A percentile compares a stretch with the other conserved stretches of the same genome.
Conservation (phyloP, 805 yeast genomes). For the Hanseniaspora pseudoguilliermondii region DNA sequence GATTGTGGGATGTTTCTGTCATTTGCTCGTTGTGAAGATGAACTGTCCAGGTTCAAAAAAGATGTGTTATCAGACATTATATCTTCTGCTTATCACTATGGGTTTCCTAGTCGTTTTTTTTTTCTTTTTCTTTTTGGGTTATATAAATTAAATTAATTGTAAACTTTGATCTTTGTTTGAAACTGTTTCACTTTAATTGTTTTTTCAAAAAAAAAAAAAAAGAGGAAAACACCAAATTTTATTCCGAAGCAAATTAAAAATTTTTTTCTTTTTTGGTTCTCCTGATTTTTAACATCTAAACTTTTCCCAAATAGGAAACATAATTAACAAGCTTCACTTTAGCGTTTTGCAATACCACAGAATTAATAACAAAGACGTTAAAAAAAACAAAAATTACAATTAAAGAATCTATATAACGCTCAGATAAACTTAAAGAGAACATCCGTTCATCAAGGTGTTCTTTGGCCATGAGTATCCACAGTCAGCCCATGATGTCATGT, state of each 20-base stretch:
- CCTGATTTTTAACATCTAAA: slow-evolving; percentile 11
- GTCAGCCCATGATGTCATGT: slow-evolving; percentile 57
- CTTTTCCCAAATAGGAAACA: neutral
- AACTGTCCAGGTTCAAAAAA: slow-evolving; percentile 4
- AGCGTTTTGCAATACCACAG: too few relatives aligned
- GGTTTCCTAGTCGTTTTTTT: too few relatives aligned
- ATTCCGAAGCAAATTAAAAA: neutral
- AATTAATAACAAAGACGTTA: too few relatives aligned
- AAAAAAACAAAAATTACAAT: too few relatives aligned
- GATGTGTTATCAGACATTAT: slow-evolving; percentile 7
- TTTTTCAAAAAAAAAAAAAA: too few relatives aligned
- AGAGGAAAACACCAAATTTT: neutral
- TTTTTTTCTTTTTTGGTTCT: neutral
- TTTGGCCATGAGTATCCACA: slow-evolving; percentile 67
- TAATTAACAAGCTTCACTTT: neutral
- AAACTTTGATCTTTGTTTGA: neutral
- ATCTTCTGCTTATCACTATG: too few relatives aligned
- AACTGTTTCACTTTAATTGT: too few relatives aligned
- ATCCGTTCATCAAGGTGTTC: slow-evolving; percentile 44
- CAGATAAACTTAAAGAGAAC: slow-evolving; percentile 20
- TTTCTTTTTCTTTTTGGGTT: too few relatives aligned
- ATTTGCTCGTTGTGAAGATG: neutral
- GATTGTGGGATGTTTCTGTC: neutral
- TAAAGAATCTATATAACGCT: neutral
- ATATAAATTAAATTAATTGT: neutral